phyloP scores from a whole-genome alignment of 805 yeast genomes.

The Kazachstania martiniae region DNA sequence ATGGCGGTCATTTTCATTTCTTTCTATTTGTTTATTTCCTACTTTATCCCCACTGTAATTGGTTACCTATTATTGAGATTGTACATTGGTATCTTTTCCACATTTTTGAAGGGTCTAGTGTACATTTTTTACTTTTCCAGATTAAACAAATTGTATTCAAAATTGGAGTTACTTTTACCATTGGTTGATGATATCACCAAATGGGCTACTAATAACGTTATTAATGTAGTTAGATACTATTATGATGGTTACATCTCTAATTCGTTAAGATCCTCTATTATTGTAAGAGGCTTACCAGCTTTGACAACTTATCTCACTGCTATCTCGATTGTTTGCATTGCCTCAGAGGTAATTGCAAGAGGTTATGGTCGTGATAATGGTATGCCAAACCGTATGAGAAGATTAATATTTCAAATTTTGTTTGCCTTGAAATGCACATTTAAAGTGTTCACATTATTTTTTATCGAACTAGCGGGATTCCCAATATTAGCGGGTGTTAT shows the following conservation, averaged over 20 bases:
- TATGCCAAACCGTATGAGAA: conserved; percentile 27
- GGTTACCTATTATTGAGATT: conserved; percentile 27
- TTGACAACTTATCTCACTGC: conserved; percentile 20
- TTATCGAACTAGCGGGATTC: conserved; percentile 71
- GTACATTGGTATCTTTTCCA: conserved; percentile 9
- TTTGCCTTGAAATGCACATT: conserved; percentile 50
- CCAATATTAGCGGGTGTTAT: conserved; percentile 81
- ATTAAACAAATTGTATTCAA: conserved; percentile 1
- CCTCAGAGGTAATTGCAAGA: conserved; percentile 16
- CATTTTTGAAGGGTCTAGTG: conserved; percentile 8
- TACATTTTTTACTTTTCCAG: conserved; percentile 6
- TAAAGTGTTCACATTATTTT: conserved; percentile 66
- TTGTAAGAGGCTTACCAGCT: conserved; percentile 22
- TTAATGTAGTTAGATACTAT: conserved; percentile 4
- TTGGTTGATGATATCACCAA: conserved; percentile 2
- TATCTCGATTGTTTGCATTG: conserved; percentile 12
- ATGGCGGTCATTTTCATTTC: conserved; percentile 24
- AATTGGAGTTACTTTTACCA: no score
- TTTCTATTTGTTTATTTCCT: conserved; percentile 32
- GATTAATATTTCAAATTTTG: conserved; percentile 41
- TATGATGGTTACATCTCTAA: conserved; percentile 13
- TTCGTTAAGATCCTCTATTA: conserved; percentile 13
- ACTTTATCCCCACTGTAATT: conserved; percentile 37
- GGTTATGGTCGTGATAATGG: conserved; percentile 22
- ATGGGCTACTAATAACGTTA: conserved; percentile 10